Conservation (phyloP, 2,329 filamentous ascomycete species). For the Nemania diffusa region DNA sequence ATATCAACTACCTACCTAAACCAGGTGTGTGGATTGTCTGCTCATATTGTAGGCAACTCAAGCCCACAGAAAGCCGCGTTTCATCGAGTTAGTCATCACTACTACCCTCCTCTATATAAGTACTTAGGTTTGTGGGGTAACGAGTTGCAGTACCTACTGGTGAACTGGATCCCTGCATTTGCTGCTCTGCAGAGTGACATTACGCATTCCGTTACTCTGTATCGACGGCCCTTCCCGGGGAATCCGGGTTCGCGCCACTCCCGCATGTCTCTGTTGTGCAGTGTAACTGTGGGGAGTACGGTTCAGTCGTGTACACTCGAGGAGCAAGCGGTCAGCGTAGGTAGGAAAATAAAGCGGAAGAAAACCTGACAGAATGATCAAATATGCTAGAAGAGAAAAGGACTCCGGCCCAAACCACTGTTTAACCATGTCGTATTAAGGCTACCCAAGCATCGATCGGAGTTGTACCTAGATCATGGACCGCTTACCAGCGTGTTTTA, state of each 20-base stretch:
- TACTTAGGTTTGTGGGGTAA: slow-evolving; percentile 11
- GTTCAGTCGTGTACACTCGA: background rate
- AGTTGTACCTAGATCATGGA: slow-evolving; percentile 10
- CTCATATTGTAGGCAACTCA: no score
- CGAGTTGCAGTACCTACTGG: background rate
- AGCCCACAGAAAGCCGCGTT: no score
- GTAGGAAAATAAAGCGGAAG: background rate
- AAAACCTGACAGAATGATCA: background rate
- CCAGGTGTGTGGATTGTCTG: slow-evolving; percentile 1
- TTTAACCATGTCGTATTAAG: slow-evolving; percentile 7
- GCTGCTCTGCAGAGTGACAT: background rate
- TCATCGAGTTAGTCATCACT: slow-evolving; percentile 2
- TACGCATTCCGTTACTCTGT: slow-evolving; percentile 15
- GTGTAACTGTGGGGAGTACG: background rate
- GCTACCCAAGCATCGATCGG: background rate
- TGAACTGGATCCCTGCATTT: slow-evolving; percentile 7
- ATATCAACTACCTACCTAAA: slow-evolving; percentile 11
- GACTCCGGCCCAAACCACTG: slow-evolving; percentile 5
- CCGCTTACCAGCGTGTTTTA: background rate
- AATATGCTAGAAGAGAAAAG: slow-evolving; percentile 15
- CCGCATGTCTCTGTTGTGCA: slow-evolving; percentile 8
- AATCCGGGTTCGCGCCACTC: slow-evolving; percentile 4
- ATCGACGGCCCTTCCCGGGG: background rate
- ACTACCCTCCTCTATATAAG: background rate
- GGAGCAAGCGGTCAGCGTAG: background rate